phyloP scores from a whole-genome alignment of 768 basidiomycete species.

The Kwoniella dendrophila region DNA sequence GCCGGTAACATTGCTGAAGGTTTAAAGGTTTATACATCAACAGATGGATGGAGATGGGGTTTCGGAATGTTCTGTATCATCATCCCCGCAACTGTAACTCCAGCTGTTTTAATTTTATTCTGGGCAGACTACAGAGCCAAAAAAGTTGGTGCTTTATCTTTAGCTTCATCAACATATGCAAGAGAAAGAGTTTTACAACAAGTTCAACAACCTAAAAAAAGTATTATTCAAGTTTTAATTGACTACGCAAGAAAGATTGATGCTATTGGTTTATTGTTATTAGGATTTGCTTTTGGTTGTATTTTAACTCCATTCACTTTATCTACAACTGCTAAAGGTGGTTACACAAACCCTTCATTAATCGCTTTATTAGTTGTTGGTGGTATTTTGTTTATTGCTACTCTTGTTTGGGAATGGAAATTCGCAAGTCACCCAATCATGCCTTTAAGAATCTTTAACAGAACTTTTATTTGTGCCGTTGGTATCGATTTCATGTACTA shows the following conservation, averaged over 20 bases:
- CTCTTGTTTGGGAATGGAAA: slow-evolving; percentile 52
- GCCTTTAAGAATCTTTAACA: slow-evolving; percentile 55
- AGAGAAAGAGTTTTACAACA: slow-evolving; percentile 14
- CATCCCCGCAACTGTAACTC: slow-evolving; percentile 44
- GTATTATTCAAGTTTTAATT: slow-evolving; percentile 1
- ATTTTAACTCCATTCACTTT: slow-evolving; percentile 49
- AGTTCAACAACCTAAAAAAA: background rate
- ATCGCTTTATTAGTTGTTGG: slow-evolving; percentile 57
- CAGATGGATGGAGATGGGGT: slow-evolving; percentile 55
- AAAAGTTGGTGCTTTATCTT: slow-evolving; percentile 39
- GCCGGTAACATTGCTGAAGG: slow-evolving; percentile 46
- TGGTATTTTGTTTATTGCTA: slow-evolving; percentile 56
- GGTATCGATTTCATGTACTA: slow-evolving; percentile 39
- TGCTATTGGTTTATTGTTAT: slow-evolving; percentile 42
- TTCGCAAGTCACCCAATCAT: slow-evolving; percentile 55
- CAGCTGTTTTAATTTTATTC: slow-evolving; percentile 47
- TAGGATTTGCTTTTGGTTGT: slow-evolving; percentile 40
- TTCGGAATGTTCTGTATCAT: slow-evolving; percentile 54
- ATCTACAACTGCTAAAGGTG: slow-evolving; percentile 30
- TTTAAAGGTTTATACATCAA: slow-evolving; percentile 29
- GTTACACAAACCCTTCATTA: slow-evolving; percentile 38
- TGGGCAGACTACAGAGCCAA: slow-evolving; percentile 46
- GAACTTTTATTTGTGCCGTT: slow-evolving; percentile 42
- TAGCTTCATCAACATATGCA: slow-evolving; percentile 31
- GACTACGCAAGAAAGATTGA: slow-evolving; percentile 40